phyloP scores from a whole-genome alignment of 2,329 filamentous ascomycete species.

The Falciphora oryzae region DNA sequence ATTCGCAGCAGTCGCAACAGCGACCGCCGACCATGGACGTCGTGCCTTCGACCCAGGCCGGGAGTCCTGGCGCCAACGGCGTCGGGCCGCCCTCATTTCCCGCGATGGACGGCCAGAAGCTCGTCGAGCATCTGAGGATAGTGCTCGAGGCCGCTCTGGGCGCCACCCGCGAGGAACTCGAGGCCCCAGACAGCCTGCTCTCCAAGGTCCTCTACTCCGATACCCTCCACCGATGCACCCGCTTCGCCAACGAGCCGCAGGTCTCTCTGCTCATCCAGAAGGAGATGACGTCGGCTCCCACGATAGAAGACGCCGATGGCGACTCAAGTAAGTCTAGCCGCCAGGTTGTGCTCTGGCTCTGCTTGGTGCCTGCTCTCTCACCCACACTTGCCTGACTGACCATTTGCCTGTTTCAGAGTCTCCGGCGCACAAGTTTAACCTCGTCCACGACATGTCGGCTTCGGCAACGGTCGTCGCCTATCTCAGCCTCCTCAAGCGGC shows the following conservation, averaged over 20 bases:
- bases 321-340: constrained; percentile 30
- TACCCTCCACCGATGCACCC: constrained; percentile 78
- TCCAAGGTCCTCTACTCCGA: constrained; percentile 67
- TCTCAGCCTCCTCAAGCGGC: constrained; percentile 84
- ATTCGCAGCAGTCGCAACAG: background rate
- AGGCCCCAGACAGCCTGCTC: constrained; percentile 75
- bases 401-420: constrained; percentile 26
- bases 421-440: constrained; percentile 65
- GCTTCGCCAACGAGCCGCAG: constrained; percentile 85
- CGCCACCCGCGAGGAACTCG: constrained; percentile 70
- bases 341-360: constrained; percentile 21
- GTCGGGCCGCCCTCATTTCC: constrained; percentile 40
- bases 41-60: constrained; percentile 40
- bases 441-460: constrained; percentile 76
- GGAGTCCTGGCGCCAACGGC: constrained; percentile 41
- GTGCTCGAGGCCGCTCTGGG: constrained; percentile 70
- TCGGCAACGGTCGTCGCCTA: constrained; percentile 76
- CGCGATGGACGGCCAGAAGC: constrained; percentile 59
- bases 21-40: constrained; percentile 40
- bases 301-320: constrained; percentile 42
- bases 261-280: constrained; percentile 89
- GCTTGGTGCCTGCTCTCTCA: no score
- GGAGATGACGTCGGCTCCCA: constrained; percentile 53
- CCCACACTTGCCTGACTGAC: background rate
- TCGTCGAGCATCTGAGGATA: constrained; percentile 66